Base-by-base conservation (phyloP, 441 rosid species). In the Croton laevigatus region DNA sequence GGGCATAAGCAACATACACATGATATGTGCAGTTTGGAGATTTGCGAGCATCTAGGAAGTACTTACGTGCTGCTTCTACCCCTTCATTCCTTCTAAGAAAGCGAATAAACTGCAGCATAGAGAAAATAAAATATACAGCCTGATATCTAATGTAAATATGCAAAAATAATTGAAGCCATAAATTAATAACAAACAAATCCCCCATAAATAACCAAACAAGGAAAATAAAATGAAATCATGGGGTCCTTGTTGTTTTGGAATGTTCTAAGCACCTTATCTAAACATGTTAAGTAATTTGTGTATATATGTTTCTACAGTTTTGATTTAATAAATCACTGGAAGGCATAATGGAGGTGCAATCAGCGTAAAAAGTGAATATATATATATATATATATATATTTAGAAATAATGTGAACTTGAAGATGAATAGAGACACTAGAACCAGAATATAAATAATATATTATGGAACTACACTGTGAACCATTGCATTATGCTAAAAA, bases 51-150 rank as follows among this genome's bases (percentile, higher is more conserved):
- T 93, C 99, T 67, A 93, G 75, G 76, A 95, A 95, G 79, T 93
- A 93, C 86, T 95, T 95, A 71, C 97, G 96, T 73, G 97, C 97
- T 75, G 94, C 90, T 86, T 95, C 98, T 72, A 88, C 87, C 66
- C 99, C 99, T 82, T 95, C 98, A 36, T 83, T 91, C 78, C 98
- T 87, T 74, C 98, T 81, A 72, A 93, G 84, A 82, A 95, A 95
- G 71, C 93, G 95, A 71, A 95, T 86, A 75, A 84, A 95, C 99
- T 95, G 86, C 75, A 73, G 66, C 46, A 75, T 54, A 54, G 10
- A 59, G 44, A 5, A 8, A 40, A 40, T 27, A 27, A 11, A 34
- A 46, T 34, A 27, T 8, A 19, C 16, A 51, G 65, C 71, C 54
- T 20, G 23, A 45, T 34, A 9, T 32, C 38, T 36, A 51, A 60